These are phyloP conservation scores for Boletus sp. DNA, from an alignment of 768 basidiomycete species.

Conservation along the genomic window DNA sequence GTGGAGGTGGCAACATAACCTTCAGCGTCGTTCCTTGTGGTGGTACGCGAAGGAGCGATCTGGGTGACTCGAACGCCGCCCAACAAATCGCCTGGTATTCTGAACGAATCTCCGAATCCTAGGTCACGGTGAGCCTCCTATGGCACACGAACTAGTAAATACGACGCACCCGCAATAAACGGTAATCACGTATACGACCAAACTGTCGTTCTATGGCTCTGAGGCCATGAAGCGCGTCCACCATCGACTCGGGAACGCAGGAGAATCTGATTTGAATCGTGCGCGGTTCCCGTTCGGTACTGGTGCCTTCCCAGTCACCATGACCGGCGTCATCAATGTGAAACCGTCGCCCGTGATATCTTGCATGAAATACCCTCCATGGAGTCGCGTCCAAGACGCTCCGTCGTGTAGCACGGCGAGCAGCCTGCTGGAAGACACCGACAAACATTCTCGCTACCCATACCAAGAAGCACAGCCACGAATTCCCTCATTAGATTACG, in stretches of 20 bases:
- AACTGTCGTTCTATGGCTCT: slow-evolving; percentile 56
- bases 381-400: neutral
- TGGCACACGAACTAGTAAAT: neutral
- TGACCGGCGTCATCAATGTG: slow-evolving; percentile 26
- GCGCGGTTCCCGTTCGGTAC: slow-evolving; percentile 10
- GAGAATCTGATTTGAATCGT: slow-evolving; percentile 43
- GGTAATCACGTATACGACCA: slow-evolving; percentile 46
- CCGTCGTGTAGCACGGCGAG: slow-evolving; percentile 4
- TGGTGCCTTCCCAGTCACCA: slow-evolving; percentile 13
- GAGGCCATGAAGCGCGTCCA: slow-evolving; percentile 51
- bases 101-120: slow-evolving; percentile 50
- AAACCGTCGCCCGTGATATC: slow-evolving; percentile 12
- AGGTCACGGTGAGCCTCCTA: neutral
- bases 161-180: slow-evolving; percentile 41
- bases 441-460: slow-evolving; percentile 14
- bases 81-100: slow-evolving; percentile 44
- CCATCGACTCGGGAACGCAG: slow-evolving; percentile 42
- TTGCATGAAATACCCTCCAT: neutral
- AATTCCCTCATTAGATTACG: slow-evolving; percentile 12
- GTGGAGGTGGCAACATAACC: slow-evolving; percentile 28
- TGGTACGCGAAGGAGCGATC: slow-evolving; percentile 39
- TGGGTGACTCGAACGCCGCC: slow-evolving; percentile 46
- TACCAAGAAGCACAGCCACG: slow-evolving; percentile 15
- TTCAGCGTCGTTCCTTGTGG: slow-evolving; percentile 29
- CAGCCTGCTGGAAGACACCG: slow-evolving; percentile 6